Percentiles rank a stretch among this genome's conserved stretches.
These are phyloP conservation scores for Olyra latifolia DNA, from an alignment of 176 grass and related monocot species.

Conservation along the genomic window DNA sequence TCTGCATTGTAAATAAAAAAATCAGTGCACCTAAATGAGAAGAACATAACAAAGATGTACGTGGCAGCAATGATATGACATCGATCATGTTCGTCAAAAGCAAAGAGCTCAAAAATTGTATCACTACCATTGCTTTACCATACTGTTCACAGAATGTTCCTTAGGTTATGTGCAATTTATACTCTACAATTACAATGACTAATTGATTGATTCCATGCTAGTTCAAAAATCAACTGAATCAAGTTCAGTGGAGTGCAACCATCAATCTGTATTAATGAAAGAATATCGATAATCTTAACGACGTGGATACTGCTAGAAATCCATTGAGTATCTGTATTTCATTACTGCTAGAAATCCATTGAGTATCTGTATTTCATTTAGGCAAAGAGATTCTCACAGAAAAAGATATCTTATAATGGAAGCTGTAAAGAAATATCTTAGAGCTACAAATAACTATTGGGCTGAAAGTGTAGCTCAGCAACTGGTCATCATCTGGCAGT, in stretches of 20 bases:
- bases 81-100: background rate
- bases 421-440: background rate
- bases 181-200: background rate
- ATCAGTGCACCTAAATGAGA: slow-evolving; percentile 25
- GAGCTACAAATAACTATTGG: background rate
- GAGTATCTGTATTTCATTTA: background rate
- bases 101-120: background rate
- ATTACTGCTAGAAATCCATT: background rate
- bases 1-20: slow-evolving; percentile 41
- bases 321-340: slow-evolving; percentile 7
- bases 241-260: background rate
- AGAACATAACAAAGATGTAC: background rate
- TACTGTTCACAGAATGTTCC: background rate
- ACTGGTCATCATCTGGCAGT: slow-evolving; percentile 10
- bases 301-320: background rate
- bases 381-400: background rate
- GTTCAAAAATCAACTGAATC: background rate
- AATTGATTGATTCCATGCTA: background rate
- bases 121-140: background rate
- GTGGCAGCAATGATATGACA: background rate
- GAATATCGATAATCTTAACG: background rate
- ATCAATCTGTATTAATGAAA: background rate
- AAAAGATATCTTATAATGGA: background rate
- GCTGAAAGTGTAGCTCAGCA: background rate
- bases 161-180: background rate